Conservation (phyloP, 73 alveolate species). For the Paramecium primaurelia region DNA sequence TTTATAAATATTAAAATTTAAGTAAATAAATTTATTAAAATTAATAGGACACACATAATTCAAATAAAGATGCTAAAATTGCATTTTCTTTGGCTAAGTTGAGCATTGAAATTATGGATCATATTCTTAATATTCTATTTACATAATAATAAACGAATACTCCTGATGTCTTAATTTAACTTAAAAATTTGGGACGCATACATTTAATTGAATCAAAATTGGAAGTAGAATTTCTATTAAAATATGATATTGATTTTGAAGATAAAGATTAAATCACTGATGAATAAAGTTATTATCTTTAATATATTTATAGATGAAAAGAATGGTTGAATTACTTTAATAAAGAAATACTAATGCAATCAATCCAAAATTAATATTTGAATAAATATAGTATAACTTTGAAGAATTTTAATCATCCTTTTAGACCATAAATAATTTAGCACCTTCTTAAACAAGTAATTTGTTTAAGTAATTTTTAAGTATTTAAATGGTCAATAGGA, state of each 20-base stretch:
- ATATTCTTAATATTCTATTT: background rate
- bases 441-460: background rate
- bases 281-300: background rate
- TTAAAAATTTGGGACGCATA: background rate
- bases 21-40: background rate
- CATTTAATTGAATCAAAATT: background rate
- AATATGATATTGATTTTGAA: background rate
- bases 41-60: conserved; percentile 62
- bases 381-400: background rate
- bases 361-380: conserved; percentile 24
- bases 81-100: conserved; percentile 56
- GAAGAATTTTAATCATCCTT: background rate
- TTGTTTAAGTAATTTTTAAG: background rate
- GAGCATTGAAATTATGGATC: conserved; percentile 53
- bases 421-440: background rate
- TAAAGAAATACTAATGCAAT: background rate
- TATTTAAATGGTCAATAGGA: background rate
- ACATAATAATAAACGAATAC: background rate
- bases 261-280: background rate
- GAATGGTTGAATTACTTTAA: background rate
- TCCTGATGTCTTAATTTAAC: background rate
- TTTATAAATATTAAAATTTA: conserved; percentile 51
- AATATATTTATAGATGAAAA: background rate
- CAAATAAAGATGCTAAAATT: conserved; percentile 62
- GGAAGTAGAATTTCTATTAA: background rate